phyloP scores from a whole-genome alignment of 768 basidiomycete species.

The Tricholomella constricta region DNA sequence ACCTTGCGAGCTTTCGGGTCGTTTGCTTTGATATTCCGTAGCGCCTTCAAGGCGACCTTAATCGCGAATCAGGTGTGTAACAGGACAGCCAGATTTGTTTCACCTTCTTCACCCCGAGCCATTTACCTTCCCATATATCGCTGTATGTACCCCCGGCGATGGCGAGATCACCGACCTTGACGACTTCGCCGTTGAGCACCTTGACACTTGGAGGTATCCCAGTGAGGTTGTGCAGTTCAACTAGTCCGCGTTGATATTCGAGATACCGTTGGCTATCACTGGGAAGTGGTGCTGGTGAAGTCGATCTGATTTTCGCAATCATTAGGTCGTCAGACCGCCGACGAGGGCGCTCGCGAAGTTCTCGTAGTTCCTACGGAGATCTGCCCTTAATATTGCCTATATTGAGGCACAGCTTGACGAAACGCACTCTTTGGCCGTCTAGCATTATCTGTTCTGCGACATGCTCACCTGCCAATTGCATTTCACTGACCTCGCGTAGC shows the following conservation, averaged over 20 bases:
- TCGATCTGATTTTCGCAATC: conserved; percentile 12
- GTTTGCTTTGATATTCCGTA: conserved; percentile 47
- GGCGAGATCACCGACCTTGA: conserved; percentile 37
- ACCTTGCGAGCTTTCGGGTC: conserved; percentile 47
- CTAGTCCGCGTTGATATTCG: conserved; percentile 47
- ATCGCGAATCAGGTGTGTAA: background rate
- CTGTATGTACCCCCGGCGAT: conserved; percentile 55
- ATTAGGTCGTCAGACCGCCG: conserved; percentile 8
- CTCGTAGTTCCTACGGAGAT: conserved; percentile 29
- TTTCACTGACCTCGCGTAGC: conserved; percentile 36
- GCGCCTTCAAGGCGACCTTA: conserved; percentile 60
- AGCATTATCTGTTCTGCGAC: conserved; percentile 52
- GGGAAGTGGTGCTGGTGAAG: conserved; percentile 22
- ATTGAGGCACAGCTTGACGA: background rate
- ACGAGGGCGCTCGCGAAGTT: conserved; percentile 21
- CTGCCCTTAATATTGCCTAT: background rate
- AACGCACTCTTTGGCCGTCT: conserved; percentile 48
- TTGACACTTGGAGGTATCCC: conserved; percentile 57
- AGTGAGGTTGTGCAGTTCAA: conserved; percentile 49
- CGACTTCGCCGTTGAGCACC: conserved; percentile 54
- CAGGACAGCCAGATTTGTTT: background rate
- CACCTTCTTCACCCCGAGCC: conserved; percentile 58
- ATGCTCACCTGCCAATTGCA: conserved; percentile 41
- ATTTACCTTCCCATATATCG: conserved; percentile 55
- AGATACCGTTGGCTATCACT: conserved; percentile 36